Conservation (phyloP, 2,329 filamentous ascomycete species). For the Xylariaceae sp. region DNA sequence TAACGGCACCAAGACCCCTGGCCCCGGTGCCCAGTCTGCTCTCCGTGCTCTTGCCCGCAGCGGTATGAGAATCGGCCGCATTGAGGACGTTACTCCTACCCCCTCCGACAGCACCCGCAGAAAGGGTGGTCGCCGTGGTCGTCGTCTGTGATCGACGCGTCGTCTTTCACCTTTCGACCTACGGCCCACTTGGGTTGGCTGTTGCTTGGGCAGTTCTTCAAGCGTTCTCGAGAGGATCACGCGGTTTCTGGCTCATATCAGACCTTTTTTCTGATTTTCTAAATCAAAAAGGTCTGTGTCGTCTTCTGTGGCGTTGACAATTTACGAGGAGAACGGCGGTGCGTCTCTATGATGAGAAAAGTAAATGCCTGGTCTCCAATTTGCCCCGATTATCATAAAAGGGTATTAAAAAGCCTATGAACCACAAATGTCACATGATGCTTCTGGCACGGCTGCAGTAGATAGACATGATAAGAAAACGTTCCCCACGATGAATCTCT, state of each 20-base stretch:
- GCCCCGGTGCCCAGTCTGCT: conserved; percentile 97
- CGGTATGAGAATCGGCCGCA: conserved; percentile 99
- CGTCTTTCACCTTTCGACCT: conserved; percentile 26
- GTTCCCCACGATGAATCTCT: conserved; percentile 18
- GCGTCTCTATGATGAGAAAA: conserved; percentile 35
- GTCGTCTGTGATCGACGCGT: conserved; percentile 76
- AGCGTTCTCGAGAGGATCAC: conserved; percentile 27
- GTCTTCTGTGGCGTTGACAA: conserved; percentile 57
- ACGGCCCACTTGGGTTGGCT: conserved; percentile 27
- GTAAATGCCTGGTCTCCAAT: conserved; percentile 31
- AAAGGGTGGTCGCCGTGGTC: conserved; percentile 99
- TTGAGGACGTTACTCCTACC: conserved; percentile 98
- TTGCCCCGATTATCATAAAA: conserved; percentile 11
- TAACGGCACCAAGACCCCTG: conserved; percentile 99
- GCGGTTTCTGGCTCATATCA: conserved; percentile 36
- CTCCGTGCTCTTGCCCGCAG: conserved; percentile 98
- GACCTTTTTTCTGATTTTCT: conserved; percentile 32
- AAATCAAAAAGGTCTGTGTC: conserved; percentile 24
- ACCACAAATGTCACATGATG: conserved; percentile 32
- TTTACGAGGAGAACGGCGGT: conserved; percentile 67
- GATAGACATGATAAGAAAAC: conserved; percentile 29
- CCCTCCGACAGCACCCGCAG: conserved; percentile 98
- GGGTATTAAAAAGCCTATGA: too few relatives aligned
- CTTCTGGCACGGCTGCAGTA: conserved; percentile 32
- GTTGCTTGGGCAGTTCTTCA: conserved; percentile 32